These are phyloP conservation scores for Fulvia fulva DNA, from an alignment of 2,329 filamentous ascomycete genomes.

Conservation along the genomic window DNA sequence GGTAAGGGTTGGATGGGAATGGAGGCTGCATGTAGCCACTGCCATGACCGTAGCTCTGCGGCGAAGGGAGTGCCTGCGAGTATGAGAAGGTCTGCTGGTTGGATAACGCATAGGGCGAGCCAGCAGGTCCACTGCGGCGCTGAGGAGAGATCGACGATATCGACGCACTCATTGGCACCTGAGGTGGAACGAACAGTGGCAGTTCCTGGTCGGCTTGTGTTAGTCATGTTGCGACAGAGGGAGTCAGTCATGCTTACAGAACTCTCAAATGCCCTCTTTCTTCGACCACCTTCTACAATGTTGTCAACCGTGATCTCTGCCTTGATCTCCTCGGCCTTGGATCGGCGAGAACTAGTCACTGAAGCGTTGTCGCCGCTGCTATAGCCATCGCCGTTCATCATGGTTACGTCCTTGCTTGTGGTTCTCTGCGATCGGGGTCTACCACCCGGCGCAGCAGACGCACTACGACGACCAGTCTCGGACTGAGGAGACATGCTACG, in stretches of 20 bases:
- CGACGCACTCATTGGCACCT: constrained; percentile 92
- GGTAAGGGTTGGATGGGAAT: constrained; percentile 23
- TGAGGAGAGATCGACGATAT: constrained; percentile 94
- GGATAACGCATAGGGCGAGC: constrained; percentile 69
- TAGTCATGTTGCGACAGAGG: background rate
- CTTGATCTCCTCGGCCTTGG: constrained; percentile 79
- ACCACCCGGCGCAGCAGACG: constrained; percentile 63
- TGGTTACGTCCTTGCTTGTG: constrained; percentile 51
- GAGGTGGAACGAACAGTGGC: constrained; percentile 87
- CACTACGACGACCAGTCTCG: constrained; percentile 69
- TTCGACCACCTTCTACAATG: constrained; percentile 92
- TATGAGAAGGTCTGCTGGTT: constrained; percentile 78
- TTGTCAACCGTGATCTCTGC: constrained; percentile 98
- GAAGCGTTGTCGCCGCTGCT: constrained; percentile 85
- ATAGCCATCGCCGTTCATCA: constrained; percentile 66
- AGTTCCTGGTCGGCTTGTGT: constrained; percentile 63
- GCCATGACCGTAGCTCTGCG: constrained; percentile 62
- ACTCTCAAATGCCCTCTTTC: constrained; percentile 91
- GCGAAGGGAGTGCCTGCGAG: constrained; percentile 73
- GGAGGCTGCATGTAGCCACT: constrained; percentile 21
- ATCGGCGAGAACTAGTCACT: constrained; percentile 65
- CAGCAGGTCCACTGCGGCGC: constrained; percentile 70
- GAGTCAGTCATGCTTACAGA: constrained; percentile 66
- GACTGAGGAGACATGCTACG: constrained; percentile 73
- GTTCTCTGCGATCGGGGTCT: constrained; percentile 53